phyloP scores from a whole-genome alignment of 192 early-diverging fungal genomes.

The Lunasporangiospora selenospora region DNA sequence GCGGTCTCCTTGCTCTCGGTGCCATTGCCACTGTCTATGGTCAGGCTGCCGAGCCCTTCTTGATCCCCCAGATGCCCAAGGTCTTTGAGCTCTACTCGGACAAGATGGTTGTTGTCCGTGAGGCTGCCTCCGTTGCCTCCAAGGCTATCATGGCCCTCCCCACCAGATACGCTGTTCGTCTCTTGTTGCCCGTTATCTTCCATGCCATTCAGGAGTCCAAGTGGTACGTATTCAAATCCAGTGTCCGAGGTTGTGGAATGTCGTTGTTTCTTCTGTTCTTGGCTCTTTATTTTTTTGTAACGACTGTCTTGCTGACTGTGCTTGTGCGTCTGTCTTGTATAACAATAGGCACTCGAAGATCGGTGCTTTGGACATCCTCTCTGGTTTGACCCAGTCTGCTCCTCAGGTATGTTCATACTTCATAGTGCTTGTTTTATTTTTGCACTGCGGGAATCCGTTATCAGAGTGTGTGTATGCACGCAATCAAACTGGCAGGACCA shows the following conservation, averaged over 20 bases:
- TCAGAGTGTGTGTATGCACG: no score
- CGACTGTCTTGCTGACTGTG: slow-evolving; percentile 60
- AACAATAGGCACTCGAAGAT: slow-evolving; percentile 75
- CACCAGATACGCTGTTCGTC: slow-evolving; percentile 53
- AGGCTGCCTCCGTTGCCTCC: slow-evolving; percentile 53
- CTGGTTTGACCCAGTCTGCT: slow-evolving; percentile 51
- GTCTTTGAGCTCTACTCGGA: slow-evolving; percentile 69
- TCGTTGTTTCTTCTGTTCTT: slow-evolving; percentile 6
- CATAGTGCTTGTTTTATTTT: no score
- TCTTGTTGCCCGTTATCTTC: slow-evolving; percentile 59
- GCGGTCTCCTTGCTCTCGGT: slow-evolving; percentile 62
- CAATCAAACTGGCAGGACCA: no score
- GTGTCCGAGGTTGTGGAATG: no score
- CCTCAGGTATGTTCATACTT: slow-evolving; percentile 29
- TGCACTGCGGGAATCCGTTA: no score
- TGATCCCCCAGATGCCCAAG: slow-evolving; percentile 65
- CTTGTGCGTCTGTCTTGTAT: background rate
- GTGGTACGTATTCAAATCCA: no score
- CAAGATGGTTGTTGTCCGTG: slow-evolving; percentile 54
- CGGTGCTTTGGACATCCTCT: slow-evolving; percentile 53
- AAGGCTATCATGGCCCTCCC: slow-evolving; percentile 50
- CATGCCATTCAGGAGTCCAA: slow-evolving; percentile 58
- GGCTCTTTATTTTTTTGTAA: slow-evolving; percentile 63
- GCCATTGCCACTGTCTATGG: slow-evolving; percentile 64
- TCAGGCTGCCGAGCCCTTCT: slow-evolving; percentile 70